These are phyloP conservation scores for Planoprotostelium fungivorum DNA, from an alignment of 78 protist species.

Conservation along the genomic window DNA sequence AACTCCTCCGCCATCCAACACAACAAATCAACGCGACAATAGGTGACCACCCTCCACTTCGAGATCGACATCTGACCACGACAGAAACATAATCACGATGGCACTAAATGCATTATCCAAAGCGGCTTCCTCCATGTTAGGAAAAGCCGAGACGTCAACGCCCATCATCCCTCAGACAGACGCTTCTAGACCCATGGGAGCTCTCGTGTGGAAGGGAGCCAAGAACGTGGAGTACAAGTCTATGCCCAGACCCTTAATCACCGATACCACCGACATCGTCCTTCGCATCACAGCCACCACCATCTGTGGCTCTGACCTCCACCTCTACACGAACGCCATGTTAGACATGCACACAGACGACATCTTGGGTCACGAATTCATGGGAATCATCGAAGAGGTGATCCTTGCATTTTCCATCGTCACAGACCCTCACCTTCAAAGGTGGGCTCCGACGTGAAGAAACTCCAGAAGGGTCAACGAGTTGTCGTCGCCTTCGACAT, in stretches of 20 bases:
- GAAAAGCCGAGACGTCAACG: background rate
- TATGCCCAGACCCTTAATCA: constrained; percentile 6
- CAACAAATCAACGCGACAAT: too few species aligned
- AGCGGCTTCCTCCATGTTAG: too few species aligned
- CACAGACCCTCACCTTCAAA: background rate
- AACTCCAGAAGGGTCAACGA: background rate
- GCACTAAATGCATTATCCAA: too few species aligned
- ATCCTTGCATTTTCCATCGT: background rate
- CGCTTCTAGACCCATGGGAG: background rate
- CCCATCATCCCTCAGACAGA: background rate
- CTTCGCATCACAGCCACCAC: constrained; percentile 12
- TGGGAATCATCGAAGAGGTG: constrained; percentile 4
- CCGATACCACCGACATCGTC: constrained; percentile 4
- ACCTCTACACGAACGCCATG: constrained; percentile 13
- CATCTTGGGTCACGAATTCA: constrained; percentile 37
- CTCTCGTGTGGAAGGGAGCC: constrained; percentile 12
- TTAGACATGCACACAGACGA: constrained; percentile 22
- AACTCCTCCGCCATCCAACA: too few species aligned
- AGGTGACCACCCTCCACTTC: too few species aligned
- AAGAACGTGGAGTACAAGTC: background rate
- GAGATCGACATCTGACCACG: too few species aligned
- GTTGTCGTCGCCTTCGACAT: constrained; percentile 4
- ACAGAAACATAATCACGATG: too few species aligned
- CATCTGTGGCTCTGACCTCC: constrained; percentile 40
- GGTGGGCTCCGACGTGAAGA: constrained; percentile 24